Base-by-base conservation (phyloP, 2,329 filamentous ascomycete species). In the Beauveria australis region DNA sequence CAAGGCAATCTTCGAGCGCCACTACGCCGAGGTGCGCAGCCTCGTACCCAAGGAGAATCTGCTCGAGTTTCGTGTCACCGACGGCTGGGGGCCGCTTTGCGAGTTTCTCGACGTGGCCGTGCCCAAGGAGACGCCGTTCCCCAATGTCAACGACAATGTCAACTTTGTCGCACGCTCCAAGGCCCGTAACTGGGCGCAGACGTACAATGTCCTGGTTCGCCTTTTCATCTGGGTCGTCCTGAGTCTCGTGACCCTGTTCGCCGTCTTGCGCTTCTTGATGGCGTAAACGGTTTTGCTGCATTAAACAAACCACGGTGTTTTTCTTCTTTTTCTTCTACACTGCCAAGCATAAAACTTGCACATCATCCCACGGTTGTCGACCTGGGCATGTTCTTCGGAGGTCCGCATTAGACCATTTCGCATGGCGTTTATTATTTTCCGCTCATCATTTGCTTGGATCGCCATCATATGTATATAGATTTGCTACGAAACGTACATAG, bases 1-100 rank as follows among this genome's bases (percentile, higher is more conserved):
- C 68, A 88, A 88, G 75, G 78, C 84, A 57, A 77, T 84, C 51
- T 89, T 83, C 75, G 71, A 74, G 41, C 68, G 70, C 33, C 73
- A 76, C 63, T 75, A 75, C 63, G 69, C 63, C 8, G 67, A 72
- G 60, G 67, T 75, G 14, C 69, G 72, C 43, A 66, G 66, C 37
- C 64, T 71, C 3, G 70, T 73, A 1, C 68, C 69, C 51, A 64
- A 66, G 61, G 70, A 70, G 18, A 67, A 65, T 10, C 63, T 75
- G 30, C 66, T 76, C 58, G 71, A 76, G 63, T 75, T 69, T 63
- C 64, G 64, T 28, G 64, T 74, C 33, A 69, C 65, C 19, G 69
- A 73, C 44, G 75, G 74, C 19, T 76, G 74, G 73, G 71, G 61
- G 60, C 72, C 75, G 1, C 66, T 76, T 46, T 76, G 74, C 63